Evolutionary conservation across 805 yeast genomes (phyloP), one percentile per base, ranked within the genome.

Genomic region (Candida pseudoglaebosa): DNA sequence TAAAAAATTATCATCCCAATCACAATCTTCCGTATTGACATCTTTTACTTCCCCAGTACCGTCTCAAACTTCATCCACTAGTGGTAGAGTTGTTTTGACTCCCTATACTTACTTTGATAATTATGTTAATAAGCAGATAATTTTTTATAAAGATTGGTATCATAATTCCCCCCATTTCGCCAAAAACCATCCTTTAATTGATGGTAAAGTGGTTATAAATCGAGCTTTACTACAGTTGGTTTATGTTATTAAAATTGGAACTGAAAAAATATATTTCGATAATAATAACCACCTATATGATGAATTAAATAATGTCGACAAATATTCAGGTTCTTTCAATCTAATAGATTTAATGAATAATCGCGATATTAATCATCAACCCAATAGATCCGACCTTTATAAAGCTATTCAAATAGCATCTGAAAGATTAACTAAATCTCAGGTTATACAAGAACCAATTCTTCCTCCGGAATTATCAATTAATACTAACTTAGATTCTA

Each of bases 71-170:
- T 6, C 19, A 5, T 17, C n/a, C 17, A 15, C 10, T 16, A 12
- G 24, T 28, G 43, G 52, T 5, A 34, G 50, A 37, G 40, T 48
- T 4, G 42, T 50, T 3, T 38, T 48, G 4, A 32, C 45, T 4
- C 54, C 54, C 9, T 42, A 40, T n/a, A 28, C 30, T 5, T 33
- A 33, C 14, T 21, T 21, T 24, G 42, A 41, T 28, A 37, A 34
- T 21, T 26, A 18, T 13, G 8, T 38, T 7, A 36, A 22, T 4
- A 43, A 52, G 3, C 44, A 65, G 20, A 39, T 62, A 3, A 33
- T 63, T 2, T 61, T 67, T 38, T 65, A 56, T 46, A 52, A 51
- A 24, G 71, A 67, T 44, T 66, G 70, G 70, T 57, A 50, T 34
- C 49, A 49, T 34, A 53, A 52, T 28, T 26, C 51, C 2, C 46